These are phyloP conservation scores for Talaromyces sp. DNA, from an alignment of 2,329 filamentous ascomycete species.

Conservation along the genomic window DNA sequence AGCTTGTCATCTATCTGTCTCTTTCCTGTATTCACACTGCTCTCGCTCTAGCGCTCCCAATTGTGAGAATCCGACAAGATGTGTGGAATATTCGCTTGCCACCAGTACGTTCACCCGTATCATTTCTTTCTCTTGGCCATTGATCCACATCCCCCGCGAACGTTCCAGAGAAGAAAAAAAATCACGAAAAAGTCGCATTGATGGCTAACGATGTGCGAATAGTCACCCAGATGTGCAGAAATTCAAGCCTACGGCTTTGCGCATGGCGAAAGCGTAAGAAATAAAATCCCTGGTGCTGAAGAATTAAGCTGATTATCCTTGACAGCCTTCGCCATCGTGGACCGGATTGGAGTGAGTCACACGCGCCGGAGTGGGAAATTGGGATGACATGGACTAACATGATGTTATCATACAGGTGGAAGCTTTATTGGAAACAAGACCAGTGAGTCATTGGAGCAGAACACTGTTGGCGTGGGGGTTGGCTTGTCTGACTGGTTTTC, in stretches of 20 bases:
- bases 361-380: slow-evolving; percentile 7
- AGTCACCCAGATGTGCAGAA: slow-evolving; percentile 89
- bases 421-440: slow-evolving; percentile 87
- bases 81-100: slow-evolving; percentile 97
- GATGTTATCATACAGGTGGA: slow-evolving; percentile 56
- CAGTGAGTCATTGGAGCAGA: slow-evolving; percentile 51
- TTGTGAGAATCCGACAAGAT: slow-evolving; percentile 50
- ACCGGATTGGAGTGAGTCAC: slow-evolving; percentile 90
- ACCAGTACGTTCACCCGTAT: slow-evolving; percentile 59
- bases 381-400: slow-evolving; percentile 15
- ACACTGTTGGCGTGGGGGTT: slow-evolving; percentile 20
- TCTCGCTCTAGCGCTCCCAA: not conserved
- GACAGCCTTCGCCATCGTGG: slow-evolving; percentile 86
- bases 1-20: not conserved
- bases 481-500: slow-evolving; percentile 18
- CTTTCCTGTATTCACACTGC: not conserved
- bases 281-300: not conserved
- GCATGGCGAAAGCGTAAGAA: slow-evolving; percentile 87
- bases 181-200: slow-evolving; percentile 3
- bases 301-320: slow-evolving; percentile 12
- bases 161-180: not conserved
- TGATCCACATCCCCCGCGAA: not conserved
- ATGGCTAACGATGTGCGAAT: slow-evolving; percentile 17
- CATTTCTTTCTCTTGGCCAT: not conserved
- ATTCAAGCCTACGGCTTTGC: slow-evolving; percentile 92